A percentile compares a stretch with the other conserved stretches of the same genome.
These are phyloP conservation scores for Ceratocystis alfenasii DNA, from an alignment of 2,329 filamentous ascomycete species.

Conservation along the genomic window DNA sequence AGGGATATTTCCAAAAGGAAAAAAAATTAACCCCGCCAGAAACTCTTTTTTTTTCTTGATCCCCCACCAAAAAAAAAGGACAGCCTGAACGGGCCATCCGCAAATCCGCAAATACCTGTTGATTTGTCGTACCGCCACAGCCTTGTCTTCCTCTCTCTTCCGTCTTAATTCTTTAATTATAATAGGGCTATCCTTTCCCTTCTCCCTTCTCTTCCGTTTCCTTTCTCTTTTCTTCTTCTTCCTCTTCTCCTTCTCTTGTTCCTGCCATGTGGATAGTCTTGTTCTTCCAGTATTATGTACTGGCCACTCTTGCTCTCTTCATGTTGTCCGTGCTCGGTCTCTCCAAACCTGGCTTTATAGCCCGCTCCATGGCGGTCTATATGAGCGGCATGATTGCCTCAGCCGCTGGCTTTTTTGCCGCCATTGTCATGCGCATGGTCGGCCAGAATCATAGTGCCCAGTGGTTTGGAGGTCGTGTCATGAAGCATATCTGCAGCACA, in stretches of 20 bases:
- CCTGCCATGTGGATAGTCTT: constrained; percentile 30
- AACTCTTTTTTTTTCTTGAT: neutral
- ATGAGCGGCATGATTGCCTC: constrained; percentile 49
- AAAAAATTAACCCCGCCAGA: constrained; percentile 1
- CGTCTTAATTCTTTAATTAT: constrained; percentile 1
- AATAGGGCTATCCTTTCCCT: neutral
- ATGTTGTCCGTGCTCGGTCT: constrained; percentile 44
- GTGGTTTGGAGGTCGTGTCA: constrained; percentile 69
- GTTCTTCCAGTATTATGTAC: constrained; percentile 41
- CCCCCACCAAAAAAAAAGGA: neutral
- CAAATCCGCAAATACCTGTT: neutral
- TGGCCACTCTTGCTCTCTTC: constrained; percentile 46
- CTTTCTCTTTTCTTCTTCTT: constrained; percentile 16
- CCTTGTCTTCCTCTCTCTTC: constrained; percentile 9
- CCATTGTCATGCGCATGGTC: constrained; percentile 55
- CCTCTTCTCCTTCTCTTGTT: constrained; percentile 33
- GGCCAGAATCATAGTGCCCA: constrained; percentile 69
- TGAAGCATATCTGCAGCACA: constrained; percentile 65
- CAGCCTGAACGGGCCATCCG: constrained; percentile 5
- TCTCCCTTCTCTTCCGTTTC: constrained; percentile 2
- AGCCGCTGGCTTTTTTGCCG: constrained; percentile 63
- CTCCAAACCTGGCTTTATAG: constrained; percentile 53
- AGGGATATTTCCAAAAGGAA: neutral
- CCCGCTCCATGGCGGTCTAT: constrained; percentile 56
- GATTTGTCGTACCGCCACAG: constrained; percentile 8